Percentiles rank a stretch among this genome's conserved stretches.
phyloP scores from a whole-genome alignment of 139 green algal species.

The Tetradesmus obliquus region DNA sequence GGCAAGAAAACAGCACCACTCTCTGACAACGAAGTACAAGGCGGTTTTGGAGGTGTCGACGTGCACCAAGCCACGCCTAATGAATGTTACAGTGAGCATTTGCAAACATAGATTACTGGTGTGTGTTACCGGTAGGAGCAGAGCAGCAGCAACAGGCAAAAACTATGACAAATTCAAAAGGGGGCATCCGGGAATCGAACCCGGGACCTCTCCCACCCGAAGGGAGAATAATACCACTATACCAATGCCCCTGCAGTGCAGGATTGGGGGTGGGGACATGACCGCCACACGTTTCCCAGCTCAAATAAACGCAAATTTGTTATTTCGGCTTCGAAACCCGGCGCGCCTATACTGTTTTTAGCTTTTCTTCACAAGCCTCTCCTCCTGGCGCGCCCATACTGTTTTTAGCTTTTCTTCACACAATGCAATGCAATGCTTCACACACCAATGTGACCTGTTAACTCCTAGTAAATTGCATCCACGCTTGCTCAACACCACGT shows the following conservation, averaged over 20 bases:
- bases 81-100: too few species aligned
- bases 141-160: too few species aligned
- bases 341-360: not conserved
- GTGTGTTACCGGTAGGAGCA: too few species aligned
- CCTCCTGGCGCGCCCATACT: not conserved
- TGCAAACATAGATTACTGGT: too few species aligned
- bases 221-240: constrained; percentile 45
- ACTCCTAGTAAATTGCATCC: too few species aligned
- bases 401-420: not conserved
- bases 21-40: too few species aligned
- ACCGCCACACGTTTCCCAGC: not conserved
- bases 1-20: too few species aligned
- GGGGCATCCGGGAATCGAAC: constrained; percentile 45
- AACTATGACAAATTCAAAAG: not conserved
- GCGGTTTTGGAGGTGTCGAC: too few species aligned
- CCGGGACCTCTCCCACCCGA: constrained; percentile 44
- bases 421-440: too few species aligned
- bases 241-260: constrained; percentile 26
- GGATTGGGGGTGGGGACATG: constrained; percentile 29
- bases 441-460: too few species aligned
- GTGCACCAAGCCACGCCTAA: too few species aligned
- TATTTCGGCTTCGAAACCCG: not conserved
- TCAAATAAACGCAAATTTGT: not conserved
- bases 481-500: too few species aligned
- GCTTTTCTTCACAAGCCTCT: not conserved